Percentiles rank a stretch among this genome's conserved stretches.
These are phyloP conservation scores for Vigna nakashimae DNA, from an alignment of 306 rosid genomes.

Conservation along the genomic window DNA sequence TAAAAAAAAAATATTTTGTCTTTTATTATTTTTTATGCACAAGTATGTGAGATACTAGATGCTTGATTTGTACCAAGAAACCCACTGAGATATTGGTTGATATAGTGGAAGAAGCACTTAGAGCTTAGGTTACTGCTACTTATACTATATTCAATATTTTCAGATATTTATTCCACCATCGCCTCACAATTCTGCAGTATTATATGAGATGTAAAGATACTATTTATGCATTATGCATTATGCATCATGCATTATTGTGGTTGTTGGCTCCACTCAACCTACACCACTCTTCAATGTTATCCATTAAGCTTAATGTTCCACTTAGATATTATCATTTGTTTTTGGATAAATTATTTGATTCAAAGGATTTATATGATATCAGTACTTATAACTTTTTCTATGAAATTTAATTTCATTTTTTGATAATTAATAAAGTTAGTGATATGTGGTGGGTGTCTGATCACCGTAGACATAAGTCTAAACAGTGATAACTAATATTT, in stretches of 20 bases:
- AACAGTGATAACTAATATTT: too few relatives aligned
- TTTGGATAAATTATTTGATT: neutral
- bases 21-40: too few relatives aligned
- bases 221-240: neutral
- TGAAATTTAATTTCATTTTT: neutral
- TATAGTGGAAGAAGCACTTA: constrained; percentile 53
- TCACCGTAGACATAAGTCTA: too few relatives aligned
- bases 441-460: too few relatives aligned
- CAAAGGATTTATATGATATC: neutral
- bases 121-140: neutral
- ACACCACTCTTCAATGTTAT: constrained; percentile 37
- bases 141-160: neutral
- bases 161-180: neutral
- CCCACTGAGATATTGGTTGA: constrained; percentile 37
- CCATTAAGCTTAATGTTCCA: neutral
- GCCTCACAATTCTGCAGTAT: neutral
- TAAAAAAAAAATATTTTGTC: too few relatives aligned
- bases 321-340: too few relatives aligned
- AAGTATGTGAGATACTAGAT: neutral
- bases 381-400: neutral
- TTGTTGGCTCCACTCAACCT: constrained; percentile 38
- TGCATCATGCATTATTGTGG: neutral
- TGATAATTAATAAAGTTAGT: too few relatives aligned
- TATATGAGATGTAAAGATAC: neutral
- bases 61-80: constrained; percentile 24